phyloP scores from a whole-genome alignment of 202 grass and related monocot genomes.

The Setaria italica region DNA sequence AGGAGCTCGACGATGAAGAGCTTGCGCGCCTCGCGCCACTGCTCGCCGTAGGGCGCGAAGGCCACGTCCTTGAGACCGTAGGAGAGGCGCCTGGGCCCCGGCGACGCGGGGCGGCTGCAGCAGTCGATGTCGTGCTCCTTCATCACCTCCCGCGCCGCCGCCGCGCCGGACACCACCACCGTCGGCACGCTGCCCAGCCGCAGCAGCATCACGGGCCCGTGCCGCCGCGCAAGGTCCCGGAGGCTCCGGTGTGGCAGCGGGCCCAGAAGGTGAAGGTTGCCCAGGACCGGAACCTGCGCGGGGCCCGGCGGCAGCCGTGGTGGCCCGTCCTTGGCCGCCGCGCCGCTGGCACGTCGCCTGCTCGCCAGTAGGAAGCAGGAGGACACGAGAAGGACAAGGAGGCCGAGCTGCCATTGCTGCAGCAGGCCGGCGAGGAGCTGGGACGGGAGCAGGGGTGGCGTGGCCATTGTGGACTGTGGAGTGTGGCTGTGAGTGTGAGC shows the following conservation, averaged over 20 bases:
- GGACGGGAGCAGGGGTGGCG: neutral
- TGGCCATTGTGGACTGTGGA: conserved; percentile 13
- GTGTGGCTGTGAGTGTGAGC: too few species aligned
- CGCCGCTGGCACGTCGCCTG: too few species aligned
- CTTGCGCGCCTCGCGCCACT: conserved; percentile 51
- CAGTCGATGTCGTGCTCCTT: conserved; percentile 34
- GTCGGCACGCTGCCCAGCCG: conserved; percentile 46
- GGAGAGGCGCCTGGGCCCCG: neutral
- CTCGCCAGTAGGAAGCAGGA: neutral
- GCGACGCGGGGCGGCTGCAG: conserved; percentile 27
- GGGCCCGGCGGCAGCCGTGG: conserved; percentile 41
- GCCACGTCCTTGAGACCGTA: conserved; percentile 43
- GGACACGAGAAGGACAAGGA: neutral
- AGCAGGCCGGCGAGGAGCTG: neutral
- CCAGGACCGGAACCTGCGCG: conserved; percentile 40
- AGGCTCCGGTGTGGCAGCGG: conserved; percentile 42
- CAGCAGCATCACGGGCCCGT: conserved; percentile 54
- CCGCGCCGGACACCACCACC: conserved; percentile 42
- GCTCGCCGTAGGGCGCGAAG: conserved; percentile 45
- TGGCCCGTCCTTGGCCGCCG: too few species aligned
- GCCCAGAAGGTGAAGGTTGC: conserved; percentile 61
- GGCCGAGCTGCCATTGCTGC: conserved; percentile 33
- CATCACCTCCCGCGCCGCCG: conserved; percentile 35
- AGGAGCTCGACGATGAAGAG: conserved; percentile 48
- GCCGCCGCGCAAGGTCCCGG: conserved; percentile 24